Conservation (phyloP, 73 alveolate genomes). For the Tetrahymena elliotti region DNA sequence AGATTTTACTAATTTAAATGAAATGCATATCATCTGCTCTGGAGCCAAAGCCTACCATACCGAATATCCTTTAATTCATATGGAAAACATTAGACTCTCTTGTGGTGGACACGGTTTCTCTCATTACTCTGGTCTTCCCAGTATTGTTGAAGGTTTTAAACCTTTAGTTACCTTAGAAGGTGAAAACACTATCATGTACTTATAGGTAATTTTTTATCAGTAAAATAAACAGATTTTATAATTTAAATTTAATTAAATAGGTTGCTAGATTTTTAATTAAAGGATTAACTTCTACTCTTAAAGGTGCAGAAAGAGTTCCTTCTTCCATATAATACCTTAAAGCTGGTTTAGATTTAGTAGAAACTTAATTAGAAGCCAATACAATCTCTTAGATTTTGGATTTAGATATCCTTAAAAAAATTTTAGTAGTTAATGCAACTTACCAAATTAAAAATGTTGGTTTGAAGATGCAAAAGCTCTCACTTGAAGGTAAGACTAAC, state of each 20-base stretch:
- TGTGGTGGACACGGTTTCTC: constrained; percentile 89
- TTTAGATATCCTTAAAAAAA: background rate
- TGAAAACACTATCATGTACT: constrained; percentile 10
- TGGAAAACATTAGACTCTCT: constrained; percentile 56
- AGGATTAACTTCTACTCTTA: background rate
- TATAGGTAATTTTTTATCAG: background rate
- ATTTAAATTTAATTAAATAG: background rate
- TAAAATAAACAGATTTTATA: no score
- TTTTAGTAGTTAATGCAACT: background rate
- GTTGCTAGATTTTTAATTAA: background rate
- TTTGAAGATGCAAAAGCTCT: background rate
- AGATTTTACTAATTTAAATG: constrained; percentile 16
- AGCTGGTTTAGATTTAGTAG: background rate
- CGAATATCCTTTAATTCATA: constrained; percentile 46
- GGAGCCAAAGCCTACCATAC: constrained; percentile 57
- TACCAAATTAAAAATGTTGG: background rate
- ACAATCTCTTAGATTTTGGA: background rate
- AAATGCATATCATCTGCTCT: constrained; percentile 49
- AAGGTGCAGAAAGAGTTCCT: background rate
- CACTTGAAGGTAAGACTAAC: background rate
- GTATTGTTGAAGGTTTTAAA: constrained; percentile 6
- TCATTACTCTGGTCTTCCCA: constrained; percentile 57
- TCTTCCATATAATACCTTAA: background rate
- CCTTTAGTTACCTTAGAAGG: constrained; percentile 43
- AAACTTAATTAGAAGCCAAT: background rate